Evolutionary conservation across 129 eudicot genomes (phyloP), one percentile per base, ranked within the genome.

Genomic region (Flaveria sonorensis): DNA sequence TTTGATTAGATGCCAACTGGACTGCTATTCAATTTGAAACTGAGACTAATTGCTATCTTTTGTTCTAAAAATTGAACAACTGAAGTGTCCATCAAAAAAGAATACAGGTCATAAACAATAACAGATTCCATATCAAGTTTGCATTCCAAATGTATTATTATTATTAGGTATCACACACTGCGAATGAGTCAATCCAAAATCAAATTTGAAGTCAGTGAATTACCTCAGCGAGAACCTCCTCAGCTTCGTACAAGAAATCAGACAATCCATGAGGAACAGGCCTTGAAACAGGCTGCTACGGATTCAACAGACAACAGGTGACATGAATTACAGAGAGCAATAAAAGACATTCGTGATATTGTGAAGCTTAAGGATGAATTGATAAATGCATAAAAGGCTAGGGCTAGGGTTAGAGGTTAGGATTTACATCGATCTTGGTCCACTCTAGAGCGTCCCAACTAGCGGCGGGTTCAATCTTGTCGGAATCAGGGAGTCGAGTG

Each of bases 361-460:
- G 36, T 30, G 36, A 30, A 30, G 36, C 36, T 4, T 30, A 30
- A 30, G 36, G 6, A 65, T 43, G 65, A 60, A 66, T 74, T 81
- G 23, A 12, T n/a, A 14, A 56, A 73, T 39, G 2, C 6, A 36
- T 30, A 36, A 36, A 6, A 36, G 40, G 40, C 7, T 36, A 36
- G 40, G 40, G 62, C 56, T 73, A 83, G 79, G 79, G 83, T 46
- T 11, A 55, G 36, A 30, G 5, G 40, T 36, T 36, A 36, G 40
- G 5, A 36, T 20, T 57, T 69, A 93, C 98, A 59, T 93, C 97
- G 77, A 88, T 81, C 73, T 90, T 93, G 83, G 90, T 90, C 98
- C 98, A 93, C 78, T 93, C 98, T 42, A 93, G 24, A 81, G 97
- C 91, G 72, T 93, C 98, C 98, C 98, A 93, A 71, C 92, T 90